A percentile compares a stretch with the other conserved stretches of the same genome.
Evolutionary conservation across 2,329 filamentous ascomycete species (phyloP).

Genomic region (Clarireedia hainanense): DNA sequence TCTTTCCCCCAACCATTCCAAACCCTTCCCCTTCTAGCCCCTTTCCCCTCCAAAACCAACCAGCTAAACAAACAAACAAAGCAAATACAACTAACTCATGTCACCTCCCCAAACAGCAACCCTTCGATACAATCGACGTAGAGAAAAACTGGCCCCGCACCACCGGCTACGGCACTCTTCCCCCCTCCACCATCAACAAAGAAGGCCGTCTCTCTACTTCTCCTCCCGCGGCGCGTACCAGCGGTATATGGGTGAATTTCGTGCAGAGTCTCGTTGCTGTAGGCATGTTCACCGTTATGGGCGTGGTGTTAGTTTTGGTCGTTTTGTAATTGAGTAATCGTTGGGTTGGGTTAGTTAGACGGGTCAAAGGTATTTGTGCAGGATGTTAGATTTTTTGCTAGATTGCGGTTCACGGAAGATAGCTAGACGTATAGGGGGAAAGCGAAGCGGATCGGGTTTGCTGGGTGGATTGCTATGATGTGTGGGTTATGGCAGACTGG

Average conservation of each 20-base stretch:
- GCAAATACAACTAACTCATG: neutral
- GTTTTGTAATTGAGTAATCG: neutral
- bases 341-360: too few relatives aligned
- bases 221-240: neutral
- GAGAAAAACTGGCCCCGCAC: neutral
- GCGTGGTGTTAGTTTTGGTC: neutral
- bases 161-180: slow-evolving; percentile 2
- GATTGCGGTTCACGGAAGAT: too few relatives aligned
- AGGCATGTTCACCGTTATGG: slow-evolving; percentile 4
- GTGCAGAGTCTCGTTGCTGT: slow-evolving; percentile 5
- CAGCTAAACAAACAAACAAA: too few relatives aligned
- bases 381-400: too few relatives aligned
- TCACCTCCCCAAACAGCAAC: neutral
- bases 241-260: slow-evolving; percentile 3
- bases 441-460: too few relatives aligned
- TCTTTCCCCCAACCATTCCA: too few relatives aligned
- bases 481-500: too few relatives aligned
- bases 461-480: too few relatives aligned
- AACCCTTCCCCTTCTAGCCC: too few relatives aligned
- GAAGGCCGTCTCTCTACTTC: neutral
- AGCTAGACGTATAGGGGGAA: too few relatives aligned
- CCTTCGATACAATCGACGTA: slow-evolving; percentile 1
- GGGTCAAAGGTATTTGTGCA: too few relatives aligned
- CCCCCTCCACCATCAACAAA: neutral
- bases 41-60: too few relatives aligned